Percentiles rank a stretch among this genome's conserved stretches.
These are phyloP conservation scores for Penicillium italicum DNA, from an alignment of 2,329 filamentous ascomycete genomes.

Conservation along the genomic window DNA sequence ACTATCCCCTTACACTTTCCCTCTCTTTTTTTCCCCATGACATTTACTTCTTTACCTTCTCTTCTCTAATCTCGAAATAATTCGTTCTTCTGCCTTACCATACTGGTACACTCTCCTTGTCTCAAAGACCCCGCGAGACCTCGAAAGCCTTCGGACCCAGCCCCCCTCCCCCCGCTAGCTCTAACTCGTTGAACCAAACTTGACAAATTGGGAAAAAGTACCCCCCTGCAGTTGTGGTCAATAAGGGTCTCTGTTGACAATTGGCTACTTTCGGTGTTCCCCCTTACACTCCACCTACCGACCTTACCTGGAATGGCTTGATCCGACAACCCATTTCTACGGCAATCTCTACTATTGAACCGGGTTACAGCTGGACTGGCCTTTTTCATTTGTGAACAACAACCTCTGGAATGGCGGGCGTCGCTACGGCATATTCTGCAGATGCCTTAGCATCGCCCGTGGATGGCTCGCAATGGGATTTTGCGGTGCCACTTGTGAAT, in stretches of 20 bases:
- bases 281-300: slow-evolving; percentile 12
- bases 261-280: slow-evolving; percentile 31
- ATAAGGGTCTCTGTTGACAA: slow-evolving; percentile 28
- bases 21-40: background rate
- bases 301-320: slow-evolving; percentile 32
- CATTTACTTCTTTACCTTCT: background rate
- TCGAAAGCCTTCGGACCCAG: background rate
- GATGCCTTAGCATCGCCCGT: slow-evolving; percentile 40
- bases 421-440: slow-evolving; percentile 38
- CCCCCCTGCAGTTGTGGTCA: background rate
- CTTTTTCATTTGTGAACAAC: slow-evolving; percentile 18
- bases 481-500: slow-evolving; percentile 33
- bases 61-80: background rate
- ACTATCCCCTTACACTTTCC: background rate
- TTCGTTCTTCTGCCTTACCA: background rate
- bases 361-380: slow-evolving; percentile 38
- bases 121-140: slow-evolving; percentile 2
- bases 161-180: background rate
- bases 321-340: slow-evolving; percentile 14
- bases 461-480: slow-evolving; percentile 39
- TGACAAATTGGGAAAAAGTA: background rate
- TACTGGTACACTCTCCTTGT: background rate
- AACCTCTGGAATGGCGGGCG: slow-evolving; percentile 39
- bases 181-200: background rate
- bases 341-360: slow-evolving; percentile 8